These are phyloP conservation scores for Penicillium diatomitis DNA, from an alignment of 495 filamentous ascomycete species.

Conservation along the genomic window DNA sequence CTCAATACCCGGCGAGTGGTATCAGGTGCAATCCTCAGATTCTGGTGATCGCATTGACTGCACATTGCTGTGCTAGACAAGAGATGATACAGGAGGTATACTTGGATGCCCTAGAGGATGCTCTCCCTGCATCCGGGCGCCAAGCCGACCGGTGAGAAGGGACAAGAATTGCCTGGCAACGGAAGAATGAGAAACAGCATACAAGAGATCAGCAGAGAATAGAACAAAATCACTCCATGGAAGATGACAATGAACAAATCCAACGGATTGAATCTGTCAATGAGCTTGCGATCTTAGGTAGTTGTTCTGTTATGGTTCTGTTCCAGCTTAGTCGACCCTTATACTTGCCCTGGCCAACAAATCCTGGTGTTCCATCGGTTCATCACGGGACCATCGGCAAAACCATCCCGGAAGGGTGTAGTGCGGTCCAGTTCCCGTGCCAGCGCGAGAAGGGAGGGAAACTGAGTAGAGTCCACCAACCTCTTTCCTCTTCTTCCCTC, in stretches of 20 bases:
- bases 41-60: no score
- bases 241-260: no score
- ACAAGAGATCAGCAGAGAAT: no score
- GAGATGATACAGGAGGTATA: neutral
- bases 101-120: neutral
- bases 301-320: no score
- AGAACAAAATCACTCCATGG: no score
- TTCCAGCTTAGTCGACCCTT: no score
- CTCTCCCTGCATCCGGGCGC: constrained; percentile 29
- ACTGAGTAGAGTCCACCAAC: constrained; percentile 25
- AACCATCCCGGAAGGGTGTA: constrained; percentile 43
- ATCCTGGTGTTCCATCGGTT: constrained; percentile 20
- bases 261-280: no score
- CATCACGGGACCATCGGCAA: constrained; percentile 44
- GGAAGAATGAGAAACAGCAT: constrained; percentile 6
- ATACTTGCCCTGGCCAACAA: no score
- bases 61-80: neutral
- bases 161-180: constrained; percentile 25
- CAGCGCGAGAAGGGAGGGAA: neutral
- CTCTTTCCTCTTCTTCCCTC: constrained; percentile 33
- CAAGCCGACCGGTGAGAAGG: constrained; percentile 32
- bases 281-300: no score
- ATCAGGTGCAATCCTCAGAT: no score
- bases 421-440: constrained; percentile 31
- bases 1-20: no score